Percentiles rank a stretch among this genome's conserved stretches.
Evolutionary conservation across 1,284 basidiomycete genomes (phyloP).

Genomic region (Marasmius fiardii): DNA sequence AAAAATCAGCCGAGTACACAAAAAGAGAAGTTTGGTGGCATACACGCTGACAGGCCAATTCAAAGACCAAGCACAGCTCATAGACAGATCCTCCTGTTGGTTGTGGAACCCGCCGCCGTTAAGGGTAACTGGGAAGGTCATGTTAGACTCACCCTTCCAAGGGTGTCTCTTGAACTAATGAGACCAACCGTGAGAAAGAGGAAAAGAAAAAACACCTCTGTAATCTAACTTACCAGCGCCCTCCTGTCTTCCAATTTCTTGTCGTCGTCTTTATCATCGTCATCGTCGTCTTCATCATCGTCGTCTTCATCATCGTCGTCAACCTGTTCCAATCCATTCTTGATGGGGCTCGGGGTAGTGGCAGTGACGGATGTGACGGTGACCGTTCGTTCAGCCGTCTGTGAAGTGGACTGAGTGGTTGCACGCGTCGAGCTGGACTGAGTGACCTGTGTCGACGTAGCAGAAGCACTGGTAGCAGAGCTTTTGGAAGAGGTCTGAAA

Average conservation of each 20-base stretch:
- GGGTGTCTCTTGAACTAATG: slow-evolving; percentile 10
- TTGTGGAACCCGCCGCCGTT: background rate
- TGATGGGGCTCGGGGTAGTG: slow-evolving; percentile 7
- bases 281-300: slow-evolving; percentile 1
- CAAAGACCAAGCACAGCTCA: slow-evolving; percentile 52
- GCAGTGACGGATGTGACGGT: slow-evolving; percentile 2
- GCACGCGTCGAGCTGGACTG: slow-evolving; percentile 10
- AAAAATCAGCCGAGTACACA: background rate
- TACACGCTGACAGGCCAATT: slow-evolving; percentile 67
- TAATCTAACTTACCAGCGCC: background rate
- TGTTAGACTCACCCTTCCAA: background rate
- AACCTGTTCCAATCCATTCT: slow-evolving; percentile 17
- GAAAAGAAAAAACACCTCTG: background rate
- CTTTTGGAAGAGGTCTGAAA: background rate
- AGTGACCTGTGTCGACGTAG: background rate
- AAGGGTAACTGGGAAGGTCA: slow-evolving; percentile 1
- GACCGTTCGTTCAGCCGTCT: background rate
- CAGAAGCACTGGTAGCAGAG: background rate
- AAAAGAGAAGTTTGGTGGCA: slow-evolving; percentile 22
- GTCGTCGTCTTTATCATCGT: slow-evolving; percentile 8
- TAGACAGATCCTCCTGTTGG: slow-evolving; percentile 21
- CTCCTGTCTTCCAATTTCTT: background rate
- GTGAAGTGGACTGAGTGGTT: slow-evolving; percentile 4
- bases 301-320: slow-evolving; percentile 19
- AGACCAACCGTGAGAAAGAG: background rate